A percentile compares a stretch with the other conserved stretches of the same genome.
Evolutionary conservation across 306 rosid species (phyloP).

Genomic region (Quillaja saponaria): DNA sequence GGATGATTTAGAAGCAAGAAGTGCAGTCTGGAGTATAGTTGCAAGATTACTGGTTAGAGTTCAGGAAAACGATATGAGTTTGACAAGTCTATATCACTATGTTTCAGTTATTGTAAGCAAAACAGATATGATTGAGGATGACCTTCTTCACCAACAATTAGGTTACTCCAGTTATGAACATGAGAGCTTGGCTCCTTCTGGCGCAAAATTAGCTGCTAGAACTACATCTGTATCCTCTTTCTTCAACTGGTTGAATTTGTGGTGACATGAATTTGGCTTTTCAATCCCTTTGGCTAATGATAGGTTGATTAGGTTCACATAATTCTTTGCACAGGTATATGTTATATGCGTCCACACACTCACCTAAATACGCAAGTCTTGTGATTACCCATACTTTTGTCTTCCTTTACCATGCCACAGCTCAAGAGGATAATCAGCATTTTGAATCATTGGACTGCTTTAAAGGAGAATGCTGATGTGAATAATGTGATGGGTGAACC

Average conservation of each 20-base stretch:
- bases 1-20: conserved; percentile 79
- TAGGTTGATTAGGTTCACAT: not conserved
- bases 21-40: conserved; percentile 80
- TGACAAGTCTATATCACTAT: conserved; percentile 46
- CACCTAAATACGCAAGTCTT: too few species aligned
- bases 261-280: conserved; percentile 9
- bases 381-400: conserved; percentile 23
- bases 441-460: conserved; percentile 66
- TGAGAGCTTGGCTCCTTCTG: conserved; percentile 29
- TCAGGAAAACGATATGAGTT: conserved; percentile 58
- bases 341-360: too few species aligned
- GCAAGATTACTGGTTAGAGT: conserved; percentile 64
- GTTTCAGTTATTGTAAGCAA: conserved; percentile 62
- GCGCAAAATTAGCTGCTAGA: conserved; percentile 51
- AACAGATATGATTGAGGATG: conserved; percentile 81
- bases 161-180: conserved; percentile 38
- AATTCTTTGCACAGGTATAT: not conserved
- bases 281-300: conserved; percentile 3
- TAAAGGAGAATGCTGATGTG: conserved; percentile 37
- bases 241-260: conserved; percentile 21
- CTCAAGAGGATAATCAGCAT: conserved; percentile 64
- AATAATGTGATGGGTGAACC: conserved; percentile 28
- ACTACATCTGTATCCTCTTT: conserved; percentile 77
- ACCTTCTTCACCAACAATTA: conserved; percentile 60
- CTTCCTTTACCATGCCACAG: conserved; percentile 59